phyloP scores from a whole-genome alignment of 1,284 basidiomycete species.

The Melampsora americana region DNA sequence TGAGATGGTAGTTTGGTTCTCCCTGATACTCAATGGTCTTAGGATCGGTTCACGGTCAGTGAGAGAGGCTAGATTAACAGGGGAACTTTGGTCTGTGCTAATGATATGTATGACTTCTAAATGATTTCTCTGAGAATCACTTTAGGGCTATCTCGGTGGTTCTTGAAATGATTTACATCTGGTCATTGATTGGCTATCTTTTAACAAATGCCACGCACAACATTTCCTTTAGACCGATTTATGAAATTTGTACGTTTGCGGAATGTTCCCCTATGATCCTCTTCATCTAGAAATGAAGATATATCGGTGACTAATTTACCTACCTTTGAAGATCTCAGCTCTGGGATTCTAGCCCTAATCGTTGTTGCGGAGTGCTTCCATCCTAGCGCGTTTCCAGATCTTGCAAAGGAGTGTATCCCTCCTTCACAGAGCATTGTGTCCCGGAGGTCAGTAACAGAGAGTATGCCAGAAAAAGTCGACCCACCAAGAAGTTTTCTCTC shows the following conservation, averaged over 20 bases:
- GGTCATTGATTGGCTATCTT: neutral
- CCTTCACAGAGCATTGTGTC: neutral
- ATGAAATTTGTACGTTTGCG: neutral
- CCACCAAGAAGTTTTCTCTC: neutral
- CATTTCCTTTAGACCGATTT: neutral
- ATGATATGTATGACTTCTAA: too few relatives aligned
- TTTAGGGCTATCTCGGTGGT: neutral
- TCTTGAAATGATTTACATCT: neutral
- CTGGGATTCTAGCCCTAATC: neutral
- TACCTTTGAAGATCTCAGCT: neutral
- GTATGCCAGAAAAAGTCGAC: neutral
- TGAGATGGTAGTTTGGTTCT: conserved; percentile 1
- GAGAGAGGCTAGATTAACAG: too few relatives aligned
- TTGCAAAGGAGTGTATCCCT: neutral
- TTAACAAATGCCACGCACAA: conserved; percentile 1
- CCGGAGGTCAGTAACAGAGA: neutral
- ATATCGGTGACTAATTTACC: too few relatives aligned
- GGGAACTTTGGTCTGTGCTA: too few relatives aligned
- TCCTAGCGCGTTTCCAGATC: neutral
- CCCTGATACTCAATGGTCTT: neutral
- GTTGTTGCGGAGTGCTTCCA: neutral
- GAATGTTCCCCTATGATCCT: too few relatives aligned
- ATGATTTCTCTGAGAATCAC: too few relatives aligned
- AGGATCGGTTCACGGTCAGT: neutral
- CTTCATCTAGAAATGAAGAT: too few relatives aligned